phyloP scores from a whole-genome alignment of 768 basidiomycete species.

The Amanita subjunquillea region DNA sequence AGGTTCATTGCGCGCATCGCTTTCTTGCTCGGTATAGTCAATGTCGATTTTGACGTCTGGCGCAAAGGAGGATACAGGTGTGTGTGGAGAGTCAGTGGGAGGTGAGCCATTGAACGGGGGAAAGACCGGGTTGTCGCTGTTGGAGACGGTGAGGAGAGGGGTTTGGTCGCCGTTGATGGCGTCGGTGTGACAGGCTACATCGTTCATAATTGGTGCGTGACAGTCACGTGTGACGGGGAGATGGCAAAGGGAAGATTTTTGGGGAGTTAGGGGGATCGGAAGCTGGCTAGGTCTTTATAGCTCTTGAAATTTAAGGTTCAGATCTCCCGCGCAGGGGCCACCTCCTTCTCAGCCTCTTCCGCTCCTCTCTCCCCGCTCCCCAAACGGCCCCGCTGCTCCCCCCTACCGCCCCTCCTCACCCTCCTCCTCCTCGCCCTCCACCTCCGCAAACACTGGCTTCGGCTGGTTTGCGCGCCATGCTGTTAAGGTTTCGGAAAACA shows the following conservation, averaged over 20 bases:
- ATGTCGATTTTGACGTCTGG: constrained; percentile 55
- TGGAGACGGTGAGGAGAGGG: constrained; percentile 25
- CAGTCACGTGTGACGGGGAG: constrained; percentile 57
- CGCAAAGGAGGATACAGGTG: constrained; percentile 42
- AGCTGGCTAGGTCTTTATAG: constrained; percentile 74
- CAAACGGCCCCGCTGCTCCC: constrained; percentile 8
- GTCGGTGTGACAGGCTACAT: constrained; percentile 31
- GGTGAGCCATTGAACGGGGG: constrained; percentile 24
- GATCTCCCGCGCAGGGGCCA: constrained; percentile 75
- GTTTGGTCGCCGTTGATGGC: constrained; percentile 17
- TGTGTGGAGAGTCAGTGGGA: constrained; percentile 44
- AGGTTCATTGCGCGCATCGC: constrained; percentile 56
- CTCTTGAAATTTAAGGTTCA: constrained; percentile 73
- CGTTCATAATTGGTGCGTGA: constrained; percentile 66
- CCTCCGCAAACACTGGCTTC: constrained; percentile 70
- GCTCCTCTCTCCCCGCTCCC: constrained; percentile 12
- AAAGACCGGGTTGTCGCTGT: constrained; percentile 25
- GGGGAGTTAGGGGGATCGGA: constrained; percentile 64
- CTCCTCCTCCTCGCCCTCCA: constrained; percentile 48
- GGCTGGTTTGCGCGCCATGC: constrained; percentile 86
- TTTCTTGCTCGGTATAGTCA: constrained; percentile 54
- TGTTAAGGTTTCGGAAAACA: constrained; percentile 46
- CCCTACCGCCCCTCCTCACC: constrained; percentile 25
- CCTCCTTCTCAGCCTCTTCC: constrained; percentile 25
- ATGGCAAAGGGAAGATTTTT: constrained; percentile 60